Conservation (phyloP, 768 basidiomycete genomes). For the Clavulina sp. region DNA sequence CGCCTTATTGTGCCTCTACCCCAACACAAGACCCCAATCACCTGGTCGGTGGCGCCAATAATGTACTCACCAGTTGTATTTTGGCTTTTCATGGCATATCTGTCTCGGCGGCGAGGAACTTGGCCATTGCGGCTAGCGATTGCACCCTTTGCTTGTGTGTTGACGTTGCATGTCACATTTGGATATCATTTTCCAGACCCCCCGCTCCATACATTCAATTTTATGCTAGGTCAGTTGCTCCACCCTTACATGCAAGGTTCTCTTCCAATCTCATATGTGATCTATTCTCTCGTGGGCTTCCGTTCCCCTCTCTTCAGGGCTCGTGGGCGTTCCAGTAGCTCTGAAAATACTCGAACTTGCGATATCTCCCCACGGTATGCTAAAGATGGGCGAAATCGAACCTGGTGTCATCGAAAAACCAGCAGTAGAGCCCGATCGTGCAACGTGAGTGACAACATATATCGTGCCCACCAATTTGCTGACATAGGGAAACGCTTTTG, state of each 20-base stretch:
- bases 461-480: no score
- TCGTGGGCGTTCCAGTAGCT: not conserved
- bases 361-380: not conserved
- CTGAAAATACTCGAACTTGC: not conserved
- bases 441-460: no score
- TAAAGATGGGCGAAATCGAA: constrained; percentile 43
- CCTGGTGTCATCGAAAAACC: no score
- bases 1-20: no score
- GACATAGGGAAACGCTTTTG: no score
- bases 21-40: no score
- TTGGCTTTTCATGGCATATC: constrained; percentile 58
- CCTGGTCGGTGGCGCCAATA: no score
- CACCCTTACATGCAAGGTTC: no score
- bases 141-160: constrained; percentile 36
- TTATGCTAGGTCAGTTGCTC: constrained; percentile 40
- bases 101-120: constrained; percentile 50
- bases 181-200: constrained; percentile 34
- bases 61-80: no score
- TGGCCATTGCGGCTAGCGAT: constrained; percentile 41
- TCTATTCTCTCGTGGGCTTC: no score
- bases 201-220: constrained; percentile 44
- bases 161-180: constrained; percentile 31
- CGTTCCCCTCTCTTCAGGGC: not conserved
- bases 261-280: no score
- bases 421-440: no score